Conservation (phyloP, 345 rosid species). For the Dovyalis caffra region DNA sequence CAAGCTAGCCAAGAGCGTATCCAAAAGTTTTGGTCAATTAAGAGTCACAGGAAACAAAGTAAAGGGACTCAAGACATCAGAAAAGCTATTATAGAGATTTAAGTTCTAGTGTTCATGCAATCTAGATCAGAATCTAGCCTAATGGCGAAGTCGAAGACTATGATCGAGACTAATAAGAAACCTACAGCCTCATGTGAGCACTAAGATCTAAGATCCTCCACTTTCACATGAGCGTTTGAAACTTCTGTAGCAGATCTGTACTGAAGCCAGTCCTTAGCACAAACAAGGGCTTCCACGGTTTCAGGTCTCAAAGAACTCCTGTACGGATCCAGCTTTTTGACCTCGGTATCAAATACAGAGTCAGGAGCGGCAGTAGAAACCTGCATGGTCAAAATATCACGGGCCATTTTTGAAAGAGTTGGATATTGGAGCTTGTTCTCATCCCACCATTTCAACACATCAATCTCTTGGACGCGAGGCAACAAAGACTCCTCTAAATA, state of each 20-base stretch:
- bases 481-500: conserved; percentile 78
- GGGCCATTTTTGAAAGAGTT: conserved; percentile 81
- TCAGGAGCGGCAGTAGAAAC: conserved; percentile 57
- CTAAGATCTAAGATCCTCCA: conserved; percentile 36
- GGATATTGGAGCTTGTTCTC: conserved; percentile 81
- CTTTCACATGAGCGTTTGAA: conserved; percentile 49
- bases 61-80: not conserved
- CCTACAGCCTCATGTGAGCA: not conserved
- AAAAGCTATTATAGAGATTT: no score
- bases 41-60: not conserved
- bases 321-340: conserved; percentile 66
- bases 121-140: not conserved
- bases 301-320: conserved; percentile 75
- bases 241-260: conserved; percentile 27
- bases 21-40: no score
- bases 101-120: not conserved
- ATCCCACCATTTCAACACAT: conserved; percentile 92
- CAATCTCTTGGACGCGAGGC: conserved; percentile 75
- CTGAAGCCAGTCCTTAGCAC: conserved; percentile 87
- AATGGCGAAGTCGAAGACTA: not conserved
- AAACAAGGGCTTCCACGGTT: conserved; percentile 81
- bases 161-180: not conserved
- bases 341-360: conserved; percentile 51
- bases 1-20: no score
- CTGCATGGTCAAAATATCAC: conserved; percentile 67